Base-by-base conservation (phyloP, 495 filamentous ascomycete species). In the Penicillium soppii region DNA sequence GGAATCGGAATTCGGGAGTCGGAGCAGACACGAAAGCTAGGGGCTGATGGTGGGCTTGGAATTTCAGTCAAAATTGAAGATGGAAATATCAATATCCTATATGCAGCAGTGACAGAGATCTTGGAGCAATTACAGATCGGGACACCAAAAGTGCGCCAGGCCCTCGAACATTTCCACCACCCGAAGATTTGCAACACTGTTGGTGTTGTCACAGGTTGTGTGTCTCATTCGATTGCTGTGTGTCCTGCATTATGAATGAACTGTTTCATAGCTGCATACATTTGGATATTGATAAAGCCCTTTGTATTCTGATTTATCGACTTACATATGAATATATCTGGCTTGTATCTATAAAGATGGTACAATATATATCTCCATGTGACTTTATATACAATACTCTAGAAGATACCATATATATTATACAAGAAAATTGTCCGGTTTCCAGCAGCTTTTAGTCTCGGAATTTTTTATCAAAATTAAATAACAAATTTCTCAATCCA, bases 1-100 rank as follows among this genome's bases (percentile, higher is more conserved):
- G 63, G 63, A 16, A 57, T 73, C 27, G 69, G 61, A 0, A 40
- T 75, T 7, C 55, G 60, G 30, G 59, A 52, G 29, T 67, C 66
- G n/a, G 58, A 61, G 21, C 32, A 60, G 7, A 74, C 69, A 7
- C 56, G 41, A 7, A 37, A 26, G 26, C 46, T 70, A 7, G 69
- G 72, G 5, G 63, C 56, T 0, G 26, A 59, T 7, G 66, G 68
- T 8, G 59, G 52, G 1, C 51, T 73, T 39, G 72, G 69, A 0
- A 66, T 74, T 44, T 62, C 72, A 0, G 63, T 75, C 22, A 74
- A 75, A 43, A 62, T 74, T 23, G 71, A 74, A 41, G 72, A 74
- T 54, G 68, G 72, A 0, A 72, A 66, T 52, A 56, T 65, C 10
- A 43, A n/a, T 2, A 57, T 65, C 17, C 59, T 72, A 17, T 70